These are phyloP conservation scores for Emydomyces testavorans DNA, from an alignment of 2,329 filamentous ascomycete species.

Conservation along the genomic window DNA sequence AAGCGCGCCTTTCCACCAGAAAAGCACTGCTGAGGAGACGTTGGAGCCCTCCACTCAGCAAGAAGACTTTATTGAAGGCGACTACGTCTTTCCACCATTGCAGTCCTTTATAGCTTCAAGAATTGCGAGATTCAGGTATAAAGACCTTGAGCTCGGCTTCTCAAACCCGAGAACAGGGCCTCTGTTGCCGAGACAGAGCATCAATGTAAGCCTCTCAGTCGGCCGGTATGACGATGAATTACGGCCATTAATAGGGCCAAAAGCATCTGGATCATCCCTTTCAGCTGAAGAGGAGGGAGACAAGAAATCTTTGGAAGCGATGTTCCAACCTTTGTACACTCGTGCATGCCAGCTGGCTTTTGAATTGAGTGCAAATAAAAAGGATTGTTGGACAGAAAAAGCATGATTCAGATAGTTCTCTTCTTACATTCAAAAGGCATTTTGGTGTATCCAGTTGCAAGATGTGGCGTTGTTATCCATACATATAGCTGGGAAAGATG, in stretches of 20 bases:
- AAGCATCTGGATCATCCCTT: not conserved
- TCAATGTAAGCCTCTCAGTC: constrained; percentile 26
- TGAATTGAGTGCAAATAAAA: constrained; percentile 21
- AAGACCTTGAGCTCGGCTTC: constrained; percentile 25
- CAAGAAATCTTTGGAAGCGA: constrained; percentile 16
- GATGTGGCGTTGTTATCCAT: too few relatives aligned
- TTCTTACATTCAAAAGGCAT: too few relatives aligned
- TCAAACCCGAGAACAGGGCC: constrained; percentile 26
- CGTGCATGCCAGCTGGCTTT: constrained; percentile 32
- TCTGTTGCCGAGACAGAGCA: constrained; percentile 22
- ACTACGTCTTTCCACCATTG: constrained; percentile 29
- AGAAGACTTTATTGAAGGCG: constrained; percentile 18
- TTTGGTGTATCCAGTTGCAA: too few relatives aligned
- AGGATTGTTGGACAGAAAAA: not conserved
- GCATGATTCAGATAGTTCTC: not conserved
- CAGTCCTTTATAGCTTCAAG: constrained; percentile 22
- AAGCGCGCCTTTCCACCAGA: not conserved
- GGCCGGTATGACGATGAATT: constrained; percentile 12
- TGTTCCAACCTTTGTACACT: constrained; percentile 30
- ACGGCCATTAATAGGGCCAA: not conserved
- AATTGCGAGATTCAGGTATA: constrained; percentile 26
- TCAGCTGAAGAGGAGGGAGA: constrained; percentile 6
- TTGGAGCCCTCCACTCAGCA: not conserved
- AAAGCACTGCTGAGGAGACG: not conserved
- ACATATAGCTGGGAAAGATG: too few relatives aligned